Evolutionary conservation across 306 rosid species (phyloP), one percentile per base, ranked within the genome.

Genomic region (Vigna reflexopilosa): DNA sequence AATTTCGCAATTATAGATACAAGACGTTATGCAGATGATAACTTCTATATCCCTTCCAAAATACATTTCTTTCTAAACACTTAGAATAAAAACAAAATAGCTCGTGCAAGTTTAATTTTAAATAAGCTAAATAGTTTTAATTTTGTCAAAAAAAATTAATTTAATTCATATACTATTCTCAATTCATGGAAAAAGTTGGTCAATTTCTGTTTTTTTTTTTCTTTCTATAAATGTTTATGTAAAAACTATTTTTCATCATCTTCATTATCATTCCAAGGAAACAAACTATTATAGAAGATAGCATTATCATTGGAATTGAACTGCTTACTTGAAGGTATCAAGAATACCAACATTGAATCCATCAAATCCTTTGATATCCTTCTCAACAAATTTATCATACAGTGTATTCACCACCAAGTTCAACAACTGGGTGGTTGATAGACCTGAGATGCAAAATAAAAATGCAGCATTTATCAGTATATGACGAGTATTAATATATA

Each of bases 291-390:
- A 3, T 26, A 10, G 40, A 62, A 16, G 70, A 58, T 22, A 38
- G 55, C 26, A 38, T 17, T 51, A 19, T 10, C 4, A 26, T 59
- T 12, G 66, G 67, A 68, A 48, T 10, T 52, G 24, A 59, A 47
- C 10, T 51, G 58, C 84, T 83, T 85, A 91, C 94, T 42, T 88
- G 87, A 89, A 85, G 77, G 88, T 76, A 49, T 86, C 86, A 58
- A 91, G 90, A 82, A 91, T 63, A 52, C 87, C 86, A 34, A 62
- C 19, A 13, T 85, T 82, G 70, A 93, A 91, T 0, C 72, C 76
- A 0, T 80, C 84, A 50, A 81, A 81, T 26, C 68, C 9, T 0
- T 64, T 22, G 80, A 72, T 72, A 0, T 86, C 67, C 58, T 72
- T 66, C 36, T 66, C 74, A 28, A 81, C 14, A 70, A 90, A 84